Base-by-base conservation (phyloP, 306 rosid species). In the Benincasa hispida region DNA sequence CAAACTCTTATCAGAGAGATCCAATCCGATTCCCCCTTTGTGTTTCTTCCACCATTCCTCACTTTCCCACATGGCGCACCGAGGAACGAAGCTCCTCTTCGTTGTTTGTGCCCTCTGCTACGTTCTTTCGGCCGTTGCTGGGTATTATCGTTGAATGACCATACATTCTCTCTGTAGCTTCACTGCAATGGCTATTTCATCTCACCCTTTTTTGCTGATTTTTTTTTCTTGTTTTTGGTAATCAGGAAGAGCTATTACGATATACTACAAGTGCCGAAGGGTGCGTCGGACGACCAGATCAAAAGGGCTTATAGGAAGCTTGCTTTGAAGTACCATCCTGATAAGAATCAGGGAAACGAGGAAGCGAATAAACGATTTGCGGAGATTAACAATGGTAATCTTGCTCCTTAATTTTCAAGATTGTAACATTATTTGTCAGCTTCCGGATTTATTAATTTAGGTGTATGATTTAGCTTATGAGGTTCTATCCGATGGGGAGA, bases 261-360 rank as follows among this genome's bases (percentile, higher is more conserved):
- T 55, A 56, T 83, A 75, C 90, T 94, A 78, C 99, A 94, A 82
- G 92, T 94, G 35, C 87, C 91, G 12, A 88, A 87, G 76, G 92
- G 93, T 78, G 96, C 99, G 28, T 82, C 95, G 11, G 99, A 94
- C 18, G 99, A 94, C 2, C 97, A 94, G 88, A 92, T 94, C 85
- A 94, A 94, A 88, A 90, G 96, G 70, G 96, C 97, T 28, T 94
- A 94, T 78, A 79, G 99, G 82, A 94, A 92, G 81, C 95, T 94
- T 4, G 99, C 99, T 50, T 75, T 94, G 91, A 94, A 92, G 89
- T 94, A 89, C 77, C 99, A 94, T 79, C 99, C 99, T 3, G 99
- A 94, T 83, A 94, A 94, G 90, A 94, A 94, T 78, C 97, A 1
- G 56, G 99, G 97, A 60, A 94, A 94, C 58, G 99, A 94, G 79